A percentile compares a stretch with the other conserved stretches of the same genome.
These are phyloP conservation scores for Thuja plicata DNA, from an alignment of 83 land plant genomes.

Conservation along the genomic window DNA sequence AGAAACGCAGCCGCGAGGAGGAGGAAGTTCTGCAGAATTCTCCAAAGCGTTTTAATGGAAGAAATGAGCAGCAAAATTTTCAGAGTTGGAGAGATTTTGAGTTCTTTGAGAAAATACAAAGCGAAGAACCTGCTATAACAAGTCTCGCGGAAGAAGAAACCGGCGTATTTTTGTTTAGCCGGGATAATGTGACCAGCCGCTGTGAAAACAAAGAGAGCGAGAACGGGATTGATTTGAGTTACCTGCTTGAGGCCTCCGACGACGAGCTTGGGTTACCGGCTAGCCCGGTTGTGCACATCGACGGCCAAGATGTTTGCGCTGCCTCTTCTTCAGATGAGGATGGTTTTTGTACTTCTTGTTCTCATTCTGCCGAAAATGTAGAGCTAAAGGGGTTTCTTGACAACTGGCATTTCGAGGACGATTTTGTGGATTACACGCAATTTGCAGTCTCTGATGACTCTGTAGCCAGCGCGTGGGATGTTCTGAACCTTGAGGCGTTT, in stretches of 20 bases:
- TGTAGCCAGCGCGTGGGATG: background rate
- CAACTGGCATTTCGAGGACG: conserved; percentile 4
- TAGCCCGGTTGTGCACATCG: background rate
- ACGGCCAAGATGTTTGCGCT: background rate
- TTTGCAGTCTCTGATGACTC: background rate
- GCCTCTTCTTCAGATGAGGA: background rate
- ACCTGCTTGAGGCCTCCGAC: background rate
- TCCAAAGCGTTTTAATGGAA: background rate
- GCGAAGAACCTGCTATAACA: background rate
- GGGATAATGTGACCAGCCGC: background rate
- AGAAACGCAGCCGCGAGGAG: background rate
- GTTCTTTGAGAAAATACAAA: background rate
- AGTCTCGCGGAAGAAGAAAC: background rate
- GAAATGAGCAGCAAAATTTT: background rate
- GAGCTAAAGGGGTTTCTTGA: background rate
- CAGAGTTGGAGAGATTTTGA: background rate
- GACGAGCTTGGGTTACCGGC: conserved; percentile 10
- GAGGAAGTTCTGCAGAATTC: background rate
- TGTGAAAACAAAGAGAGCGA: background rate
- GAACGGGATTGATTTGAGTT: background rate
- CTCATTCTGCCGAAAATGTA: background rate
- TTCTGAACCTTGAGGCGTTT: background rate
- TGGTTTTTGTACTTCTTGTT: background rate
- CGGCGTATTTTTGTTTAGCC: background rate
- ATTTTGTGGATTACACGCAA: background rate